Conservation (phyloP, 2,329 filamentous ascomycete genomes). For the Colletotrichum ledebouriae region DNA sequence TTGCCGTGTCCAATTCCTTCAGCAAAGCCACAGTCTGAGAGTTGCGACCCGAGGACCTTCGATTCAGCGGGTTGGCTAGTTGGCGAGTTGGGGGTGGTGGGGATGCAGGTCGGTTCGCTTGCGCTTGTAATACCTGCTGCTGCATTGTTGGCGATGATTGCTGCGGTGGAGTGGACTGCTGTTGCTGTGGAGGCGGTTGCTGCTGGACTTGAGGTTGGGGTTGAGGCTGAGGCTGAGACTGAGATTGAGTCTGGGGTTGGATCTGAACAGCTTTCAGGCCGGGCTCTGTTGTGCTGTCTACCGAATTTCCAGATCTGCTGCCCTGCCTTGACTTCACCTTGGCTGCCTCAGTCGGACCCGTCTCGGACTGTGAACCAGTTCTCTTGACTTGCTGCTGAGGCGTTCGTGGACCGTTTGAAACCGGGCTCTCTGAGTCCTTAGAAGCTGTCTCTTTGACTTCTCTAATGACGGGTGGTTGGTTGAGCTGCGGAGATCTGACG, state of each 20-base stretch:
- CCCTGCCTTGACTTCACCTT: slow-evolving; percentile 53
- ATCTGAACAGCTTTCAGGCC: slow-evolving; percentile 56
- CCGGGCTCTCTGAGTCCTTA: slow-evolving; percentile 64
- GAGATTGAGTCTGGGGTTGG: slow-evolving; percentile 10
- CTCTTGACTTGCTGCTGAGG: slow-evolving; percentile 68
- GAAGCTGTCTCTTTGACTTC: slow-evolving; percentile 48
- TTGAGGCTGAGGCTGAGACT: slow-evolving; percentile 26
- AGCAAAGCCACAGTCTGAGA: slow-evolving; percentile 80
- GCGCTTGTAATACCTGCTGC: slow-evolving; percentile 51
- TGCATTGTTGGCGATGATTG: slow-evolving; percentile 25
- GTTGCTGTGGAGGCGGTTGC: slow-evolving; percentile 15
- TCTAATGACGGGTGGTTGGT: slow-evolving; percentile 59
- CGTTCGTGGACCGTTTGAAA: slow-evolving; percentile 73
- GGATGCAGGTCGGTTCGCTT: slow-evolving; percentile 62
- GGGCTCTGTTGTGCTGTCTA: slow-evolving; percentile 77
- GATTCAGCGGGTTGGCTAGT: slow-evolving; percentile 68
- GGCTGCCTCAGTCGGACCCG: slow-evolving; percentile 46
- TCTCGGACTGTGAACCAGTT: slow-evolving; percentile 54
- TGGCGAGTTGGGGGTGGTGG: slow-evolving; percentile 71
- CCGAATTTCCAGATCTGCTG: slow-evolving; percentile 73
- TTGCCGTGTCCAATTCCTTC: slow-evolving; percentile 87
- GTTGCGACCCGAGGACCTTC: slow-evolving; percentile 72
- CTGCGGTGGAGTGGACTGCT: slow-evolving; percentile 63
- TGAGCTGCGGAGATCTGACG: slow-evolving; percentile 52
- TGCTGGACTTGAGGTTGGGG: slow-evolving; percentile 36